A percentile compares a stretch with the other conserved stretches of the same genome.
phyloP scores from a whole-genome alignment of 192 early-diverging fungal species.

The Backusella luteola region DNA sequence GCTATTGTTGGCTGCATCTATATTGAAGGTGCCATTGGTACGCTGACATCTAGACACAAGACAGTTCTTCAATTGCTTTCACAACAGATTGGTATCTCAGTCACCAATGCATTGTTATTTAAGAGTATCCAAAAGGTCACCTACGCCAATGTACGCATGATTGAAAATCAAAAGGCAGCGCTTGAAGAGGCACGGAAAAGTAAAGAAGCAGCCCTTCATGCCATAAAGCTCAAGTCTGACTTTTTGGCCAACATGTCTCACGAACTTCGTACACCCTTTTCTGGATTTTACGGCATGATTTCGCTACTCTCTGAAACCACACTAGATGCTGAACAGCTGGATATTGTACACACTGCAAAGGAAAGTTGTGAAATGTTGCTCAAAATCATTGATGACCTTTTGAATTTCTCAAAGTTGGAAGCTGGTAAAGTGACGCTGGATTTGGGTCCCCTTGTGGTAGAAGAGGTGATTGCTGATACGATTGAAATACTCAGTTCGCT shows the following conservation, averaged over 20 bases:
- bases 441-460: constrained; percentile 45
- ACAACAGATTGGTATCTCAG: constrained; percentile 47
- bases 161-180: constrained; percentile 32
- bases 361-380: constrained; percentile 49
- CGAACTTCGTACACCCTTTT: constrained; percentile 70
- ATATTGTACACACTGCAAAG: constrained; percentile 49
- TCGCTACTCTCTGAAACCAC: constrained; percentile 46
- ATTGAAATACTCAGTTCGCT: constrained; percentile 55
- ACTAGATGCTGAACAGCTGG: constrained; percentile 47
- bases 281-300: constrained; percentile 55
- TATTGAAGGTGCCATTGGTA: constrained; percentile 43
- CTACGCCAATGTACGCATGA: constrained; percentile 33
- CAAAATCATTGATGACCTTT: constrained; percentile 49
- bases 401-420: constrained; percentile 61
- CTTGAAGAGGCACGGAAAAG: constrained; percentile 31
- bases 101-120: constrained; percentile 49
- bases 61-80: constrained; percentile 43
- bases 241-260: constrained; percentile 81
- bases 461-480: constrained; percentile 58
- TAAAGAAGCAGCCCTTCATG: constrained; percentile 34
- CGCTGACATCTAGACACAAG: constrained; percentile 25
- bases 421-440: constrained; percentile 55
- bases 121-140: constrained; percentile 43
- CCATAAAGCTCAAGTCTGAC: constrained; percentile 48
- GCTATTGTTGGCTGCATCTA: constrained; percentile 44